Base-by-base conservation (phyloP, 2,329 filamentous ascomycete genomes). In the Pseudogymnoascus sp. region DNA sequence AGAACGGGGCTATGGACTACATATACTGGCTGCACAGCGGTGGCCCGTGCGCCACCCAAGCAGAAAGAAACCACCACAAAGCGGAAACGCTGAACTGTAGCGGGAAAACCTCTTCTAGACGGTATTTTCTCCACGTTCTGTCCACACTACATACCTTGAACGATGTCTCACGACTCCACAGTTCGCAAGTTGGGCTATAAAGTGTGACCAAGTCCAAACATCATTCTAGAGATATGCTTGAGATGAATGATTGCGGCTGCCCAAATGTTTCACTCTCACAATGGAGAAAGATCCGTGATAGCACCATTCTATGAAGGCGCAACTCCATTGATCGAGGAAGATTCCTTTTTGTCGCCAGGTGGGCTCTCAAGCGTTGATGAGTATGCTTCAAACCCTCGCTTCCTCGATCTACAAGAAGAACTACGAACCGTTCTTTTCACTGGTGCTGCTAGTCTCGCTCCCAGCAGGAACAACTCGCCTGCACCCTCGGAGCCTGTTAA, bases 381-480 rank as follows among this genome's bases (percentile, higher is more conserved):
- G 17, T 69, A 74, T 17, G 67, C 74, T 2, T 64, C 68, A 17
- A 71, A 79, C 59, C 77, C 78, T 2, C 72, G 73, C 3, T 80
- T 78, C 61, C 70, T 79, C 13, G 76, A 78, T 27, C 75, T 77
- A 0, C 76, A 79, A 62, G 75, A 78, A 68, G 74, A 79, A 64
- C 71, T 80, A 3, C 73, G 77, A 61, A 72, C 71, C 21, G 74
- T 79, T 36, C 69, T 80, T 3, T 76, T 80, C 44, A 75, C 68
- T 2, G 67, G 72, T 8, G 73, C 72, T 2, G 68, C 73, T 13
- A 74, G 71, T 10, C 68, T 68, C 3, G 71, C 68, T 4, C 72
- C 73, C 4, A 74, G 70, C 0, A 64, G 72, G 1, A 65, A 66
- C 5, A 69, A 69, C 10, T 73, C 70, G 17, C 70, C 71, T 0